Conservation (phyloP, 768 basidiomycete genomes). For the Trametes cinnabarina region DNA sequence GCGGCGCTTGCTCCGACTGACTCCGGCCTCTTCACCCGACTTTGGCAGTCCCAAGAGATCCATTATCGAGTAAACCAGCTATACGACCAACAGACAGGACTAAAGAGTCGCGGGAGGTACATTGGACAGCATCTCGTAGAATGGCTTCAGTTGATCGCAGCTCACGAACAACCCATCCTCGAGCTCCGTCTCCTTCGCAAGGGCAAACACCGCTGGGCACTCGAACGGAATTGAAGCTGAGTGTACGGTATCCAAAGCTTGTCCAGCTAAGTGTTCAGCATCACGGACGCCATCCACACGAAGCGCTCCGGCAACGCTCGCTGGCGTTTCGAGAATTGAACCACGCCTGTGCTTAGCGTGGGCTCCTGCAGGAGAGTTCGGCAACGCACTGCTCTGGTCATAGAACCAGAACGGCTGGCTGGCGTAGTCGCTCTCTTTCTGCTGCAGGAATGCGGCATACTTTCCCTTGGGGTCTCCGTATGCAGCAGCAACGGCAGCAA, state of each 20-base stretch:
- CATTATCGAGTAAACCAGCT: neutral
- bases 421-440: slow-evolving; percentile 33
- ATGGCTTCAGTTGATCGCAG: slow-evolving; percentile 42
- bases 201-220: slow-evolving; percentile 40
- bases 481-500: slow-evolving; percentile 49
- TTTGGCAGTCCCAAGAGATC: neutral
- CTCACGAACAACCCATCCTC: slow-evolving; percentile 43
- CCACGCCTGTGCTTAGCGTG: slow-evolving; percentile 21
- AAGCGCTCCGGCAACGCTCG: neutral
- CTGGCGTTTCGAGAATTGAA: neutral
- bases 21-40: no score
- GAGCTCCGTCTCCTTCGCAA: slow-evolving; percentile 34
- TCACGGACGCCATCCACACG: neutral
- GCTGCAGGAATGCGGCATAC: slow-evolving; percentile 44
- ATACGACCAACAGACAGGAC: no score
- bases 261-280: neutral
- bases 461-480: slow-evolving; percentile 55
- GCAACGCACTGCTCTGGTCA: slow-evolving; percentile 42
- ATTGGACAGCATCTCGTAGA: slow-evolving; percentile 28
- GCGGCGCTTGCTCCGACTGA: no score
- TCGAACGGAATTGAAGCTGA: slow-evolving; percentile 28
- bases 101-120: neutral
- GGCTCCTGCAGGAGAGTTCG: slow-evolving; percentile 35
- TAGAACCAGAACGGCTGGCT: slow-evolving; percentile 46
- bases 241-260: neutral